Base-by-base conservation (phyloP, 2,329 filamentous ascomycete genomes). In the Pseudopyricularia cyperi region DNA sequence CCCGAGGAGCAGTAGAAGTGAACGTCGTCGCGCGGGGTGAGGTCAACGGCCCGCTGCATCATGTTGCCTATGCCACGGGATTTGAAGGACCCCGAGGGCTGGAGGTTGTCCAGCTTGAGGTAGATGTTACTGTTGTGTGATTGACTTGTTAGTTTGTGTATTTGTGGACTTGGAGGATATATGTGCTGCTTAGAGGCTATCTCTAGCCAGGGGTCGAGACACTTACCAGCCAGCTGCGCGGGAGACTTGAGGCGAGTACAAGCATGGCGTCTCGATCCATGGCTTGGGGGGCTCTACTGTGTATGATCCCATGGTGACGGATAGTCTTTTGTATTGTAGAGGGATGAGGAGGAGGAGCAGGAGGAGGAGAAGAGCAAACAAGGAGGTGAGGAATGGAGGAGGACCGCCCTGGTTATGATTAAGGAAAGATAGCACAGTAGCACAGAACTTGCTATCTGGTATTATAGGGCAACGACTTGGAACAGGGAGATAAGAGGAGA, bases 1-100 rank as follows among this genome's bases (percentile, higher is more conserved):
- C 85, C 87, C 0, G 79, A 85, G 4, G 82, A 84, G 58, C 75
- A 80, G 67, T 82, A 89, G 71, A 89, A 89, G 67, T 87, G 83
- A 2, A 74, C 68, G 7, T 64, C 57, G 22, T 63, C 60, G 52
- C 70, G 68, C 62, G 65, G 63, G 64, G 58, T 35, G 58, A 55
- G 48, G 52, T 62, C 59, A 32, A 66, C 24, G 64, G 66, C 70
- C 55, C 72, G 70, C 51, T 82, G 73, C 63, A 88, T 80, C 61
- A 84, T 77, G 67, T 87, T 79, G 59, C 85, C 85, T 58, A 90
- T 80, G 52, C 84, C 86, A 59, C 79, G 76, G 44, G 85, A 89
- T 66, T 93, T 91, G 79, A 93, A 94, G 15, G 85, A 89, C 56
- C 85, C 85, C 7, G 83, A 85, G 7, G 87, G 88, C 65, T 94